Evolutionary conservation across 306 rosid species (phyloP).

Genomic region (Prunus fruticosa): DNA sequence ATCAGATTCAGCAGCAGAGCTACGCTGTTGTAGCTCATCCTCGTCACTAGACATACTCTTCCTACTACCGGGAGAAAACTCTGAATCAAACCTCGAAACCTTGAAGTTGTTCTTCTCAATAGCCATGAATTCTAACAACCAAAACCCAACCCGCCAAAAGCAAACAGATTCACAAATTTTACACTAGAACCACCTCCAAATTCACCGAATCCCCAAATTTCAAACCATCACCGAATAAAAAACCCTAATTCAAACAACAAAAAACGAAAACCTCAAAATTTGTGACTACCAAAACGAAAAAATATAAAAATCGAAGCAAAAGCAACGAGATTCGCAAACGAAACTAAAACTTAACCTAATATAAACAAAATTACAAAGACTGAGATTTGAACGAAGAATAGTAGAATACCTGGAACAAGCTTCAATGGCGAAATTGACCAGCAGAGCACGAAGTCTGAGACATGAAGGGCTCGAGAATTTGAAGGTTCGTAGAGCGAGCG

Average conservation of each 20-base stretch:
- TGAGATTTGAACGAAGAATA: not conserved
- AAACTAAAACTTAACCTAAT: not conserved
- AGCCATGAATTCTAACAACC: slow-evolving; percentile 74
- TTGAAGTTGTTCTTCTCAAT: slow-evolving; percentile 93
- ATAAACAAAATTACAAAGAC: not conserved
- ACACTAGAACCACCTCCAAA: slow-evolving; percentile 7
- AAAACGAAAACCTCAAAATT: slow-evolving; percentile 8
- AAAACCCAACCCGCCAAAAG: slow-evolving; percentile 32
- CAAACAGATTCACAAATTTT: slow-evolving; percentile 1
- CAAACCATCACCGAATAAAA: slow-evolving; percentile 17
- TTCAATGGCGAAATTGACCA: slow-evolving; percentile 24
- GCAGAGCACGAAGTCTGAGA: slow-evolving; percentile 3
- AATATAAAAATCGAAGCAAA: not conserved
- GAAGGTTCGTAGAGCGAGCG: slow-evolving; percentile 12
- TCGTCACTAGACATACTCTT: slow-evolving; percentile 89
- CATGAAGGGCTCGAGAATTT: slow-evolving; percentile 2
- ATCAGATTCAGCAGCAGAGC: slow-evolving; percentile 72
- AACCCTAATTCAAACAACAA: slow-evolving; percentile 22
- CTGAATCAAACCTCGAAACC: slow-evolving; percentile 84
- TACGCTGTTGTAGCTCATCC: slow-evolving; percentile 70
- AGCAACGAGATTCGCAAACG: not conserved
- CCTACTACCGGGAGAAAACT: slow-evolving; percentile 73
- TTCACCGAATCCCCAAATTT: slow-evolving; percentile 12
- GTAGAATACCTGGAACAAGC: slow-evolving; percentile 40
- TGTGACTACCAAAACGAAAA: not conserved